Conservation (phyloP, 352 stramenopile species). For the Detonula confervacea region DNA sequence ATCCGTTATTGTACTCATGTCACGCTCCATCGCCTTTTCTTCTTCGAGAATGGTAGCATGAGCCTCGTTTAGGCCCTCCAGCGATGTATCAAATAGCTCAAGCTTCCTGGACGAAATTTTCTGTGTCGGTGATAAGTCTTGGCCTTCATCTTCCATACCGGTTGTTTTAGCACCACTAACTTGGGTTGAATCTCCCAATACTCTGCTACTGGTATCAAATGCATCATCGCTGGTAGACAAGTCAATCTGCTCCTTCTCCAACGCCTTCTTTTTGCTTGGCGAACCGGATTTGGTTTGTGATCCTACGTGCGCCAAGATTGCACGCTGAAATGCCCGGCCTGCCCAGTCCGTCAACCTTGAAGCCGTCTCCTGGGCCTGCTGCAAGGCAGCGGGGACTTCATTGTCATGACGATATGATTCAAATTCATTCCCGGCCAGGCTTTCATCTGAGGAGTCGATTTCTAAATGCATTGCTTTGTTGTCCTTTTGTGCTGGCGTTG, state of each 20-base stretch:
- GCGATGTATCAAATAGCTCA: slow-evolving; percentile 50
- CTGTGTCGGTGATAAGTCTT: slow-evolving; percentile 14
- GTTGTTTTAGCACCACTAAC: background rate
- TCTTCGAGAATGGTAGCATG: slow-evolving; percentile 57
- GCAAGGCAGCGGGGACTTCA: slow-evolving; percentile 63
- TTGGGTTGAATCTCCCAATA: background rate
- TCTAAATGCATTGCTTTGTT: slow-evolving; percentile 1
- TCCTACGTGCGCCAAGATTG: slow-evolving; percentile 65
- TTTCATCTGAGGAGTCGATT: slow-evolving; percentile 15
- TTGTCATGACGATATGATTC: slow-evolving; percentile 25
- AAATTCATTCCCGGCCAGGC: slow-evolving; percentile 16
- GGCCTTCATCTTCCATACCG: background rate
- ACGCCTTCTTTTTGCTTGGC: background rate
- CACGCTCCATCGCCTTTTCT: slow-evolving; percentile 78
- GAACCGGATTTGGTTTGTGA: slow-evolving; percentile 33
- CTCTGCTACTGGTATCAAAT: slow-evolving; percentile 6
- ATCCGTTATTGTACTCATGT: slow-evolving; percentile 93
- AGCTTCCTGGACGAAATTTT: slow-evolving; percentile 10
- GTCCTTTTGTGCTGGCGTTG: background rate
- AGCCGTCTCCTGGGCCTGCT: slow-evolving; percentile 83
- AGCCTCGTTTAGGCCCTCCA: slow-evolving; percentile 58
- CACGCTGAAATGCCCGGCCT: slow-evolving; percentile 83
- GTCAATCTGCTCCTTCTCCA: slow-evolving; percentile 20
- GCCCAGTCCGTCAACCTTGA: slow-evolving; percentile 86
- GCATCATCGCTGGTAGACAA: slow-evolving; percentile 19